Evolutionary conservation across 2,329 filamentous ascomycete genomes (phyloP), one percentile per base, ranked within the genome.

Genomic region (Epichloe bromicola): DNA sequence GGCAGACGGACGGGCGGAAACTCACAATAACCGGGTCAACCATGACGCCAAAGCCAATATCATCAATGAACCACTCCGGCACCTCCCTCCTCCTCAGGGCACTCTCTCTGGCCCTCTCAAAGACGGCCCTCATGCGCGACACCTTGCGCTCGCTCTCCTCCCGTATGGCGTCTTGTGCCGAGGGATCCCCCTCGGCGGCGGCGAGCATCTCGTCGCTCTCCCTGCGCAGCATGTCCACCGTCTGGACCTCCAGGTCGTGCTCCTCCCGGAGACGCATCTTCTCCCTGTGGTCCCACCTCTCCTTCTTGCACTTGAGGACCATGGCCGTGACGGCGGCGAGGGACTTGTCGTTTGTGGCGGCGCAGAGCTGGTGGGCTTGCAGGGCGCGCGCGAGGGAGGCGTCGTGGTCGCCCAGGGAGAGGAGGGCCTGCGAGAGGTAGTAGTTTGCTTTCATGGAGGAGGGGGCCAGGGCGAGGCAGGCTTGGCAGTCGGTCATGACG

Each of bases 301-400:
- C 83, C 67, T 91, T 91, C 67, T 94, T 95, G 61, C 87, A 88
- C 52, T 76, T 75, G 20, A 95, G 72, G 0, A 96, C 86, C 15
- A 86, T 78, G 15, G 74, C 73, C 0, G 86, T 89, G 43, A 95
- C 80, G 20, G 82, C 78, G 20, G 79, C 74, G 0, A 91, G 78
- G 38, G 83, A 85, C 53, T 78, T 79, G 62, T 83, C 85, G 61
- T 79, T 76, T 19, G 71, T 74, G 20, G 70, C 69, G 17, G 82
- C 72, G 65, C 85, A 89, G 5, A 85, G 68, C 4, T 78, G 70
- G 67, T 95, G 94, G 8, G 91, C 91, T 38, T 70, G 74, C 23
- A 83, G 71, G 1, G 86, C 88, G 52, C 80, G 80, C 1, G 74
- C 67, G 14, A 94, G 75, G 0, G 90, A 89, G 61, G 84, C 84